Evolutionary conservation across 768 basidiomycete species (phyloP).

Genomic region (Leccinellum luteum): DNA sequence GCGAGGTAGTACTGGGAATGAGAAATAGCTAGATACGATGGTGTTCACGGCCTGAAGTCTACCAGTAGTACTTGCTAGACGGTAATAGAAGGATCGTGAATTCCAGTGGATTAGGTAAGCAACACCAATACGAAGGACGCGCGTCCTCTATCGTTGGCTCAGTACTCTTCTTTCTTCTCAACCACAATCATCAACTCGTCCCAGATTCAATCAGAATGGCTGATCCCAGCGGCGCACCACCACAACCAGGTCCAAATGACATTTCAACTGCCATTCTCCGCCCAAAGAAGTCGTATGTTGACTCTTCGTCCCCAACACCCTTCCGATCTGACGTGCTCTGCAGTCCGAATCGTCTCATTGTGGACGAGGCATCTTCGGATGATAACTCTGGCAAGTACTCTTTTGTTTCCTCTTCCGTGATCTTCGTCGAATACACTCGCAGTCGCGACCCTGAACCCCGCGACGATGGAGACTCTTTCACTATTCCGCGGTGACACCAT

Average conservation of each 20-base stretch:
- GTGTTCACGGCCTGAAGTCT: not conserved
- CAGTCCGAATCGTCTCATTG: slow-evolving; percentile 96
- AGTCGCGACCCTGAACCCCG: slow-evolving; percentile 95
- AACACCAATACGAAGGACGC: slow-evolving; percentile 22
- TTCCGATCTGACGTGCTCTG: slow-evolving; percentile 16
- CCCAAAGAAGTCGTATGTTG: slow-evolving; percentile 93
- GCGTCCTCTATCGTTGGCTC: slow-evolving; percentile 24
- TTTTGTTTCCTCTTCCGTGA: slow-evolving; percentile 7
- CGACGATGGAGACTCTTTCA: slow-evolving; percentile 91
- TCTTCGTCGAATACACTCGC: slow-evolving; percentile 9
- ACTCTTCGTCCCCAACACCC: slow-evolving; percentile 5
- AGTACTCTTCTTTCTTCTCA: slow-evolving; percentile 8
- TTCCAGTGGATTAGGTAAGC: slow-evolving; percentile 17
- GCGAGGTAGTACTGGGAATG: not conserved
- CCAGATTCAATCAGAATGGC: slow-evolving; percentile 42
- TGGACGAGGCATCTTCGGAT: slow-evolving; percentile 90
- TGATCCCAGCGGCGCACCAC: slow-evolving; percentile 80
- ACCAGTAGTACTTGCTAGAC: slow-evolving; percentile 1
- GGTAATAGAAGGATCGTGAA: slow-evolving; percentile 14
- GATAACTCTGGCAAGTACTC: slow-evolving; percentile 83
- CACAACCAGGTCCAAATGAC: slow-evolving; percentile 86
- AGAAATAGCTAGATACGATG: not conserved
- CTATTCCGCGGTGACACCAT: slow-evolving; percentile 98
- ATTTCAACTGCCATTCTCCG: slow-evolving; percentile 92
- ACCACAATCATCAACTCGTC: slow-evolving; percentile 11